Base-by-base conservation (phyloP, 2,329 filamentous ascomycete species). In the Fusarium nanum region DNA sequence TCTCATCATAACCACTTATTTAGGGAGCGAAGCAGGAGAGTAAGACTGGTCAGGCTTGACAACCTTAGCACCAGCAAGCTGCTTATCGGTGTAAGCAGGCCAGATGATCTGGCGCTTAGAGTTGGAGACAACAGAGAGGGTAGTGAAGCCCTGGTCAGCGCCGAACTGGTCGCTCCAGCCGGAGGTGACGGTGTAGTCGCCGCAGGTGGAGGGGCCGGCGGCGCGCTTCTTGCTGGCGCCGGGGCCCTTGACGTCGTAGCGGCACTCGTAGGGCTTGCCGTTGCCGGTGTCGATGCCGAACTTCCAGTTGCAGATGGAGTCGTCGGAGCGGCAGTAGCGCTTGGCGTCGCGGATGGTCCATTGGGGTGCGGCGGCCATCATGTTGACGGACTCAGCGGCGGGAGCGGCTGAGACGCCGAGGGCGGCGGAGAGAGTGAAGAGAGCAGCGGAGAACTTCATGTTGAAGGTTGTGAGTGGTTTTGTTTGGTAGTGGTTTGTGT, bases 91-190 rank as follows among this genome's bases (percentile, higher is more conserved):
- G 75, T 88, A 89, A 42, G 83, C 80, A 30, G 86, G 86, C 78
- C 80, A 88, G 64, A 82, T 75, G 59, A 88, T 88, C 66, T 81
- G 78, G 49, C 77, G 77, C 70, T 80, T 76, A 54, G 70, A 67
- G 67, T 80, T 77, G 77, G 86, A 79, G 48, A 83, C 81, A 56
- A 88, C 83, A 22, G 83, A 80, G 28, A 88, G 77, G 23, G 84
- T 86, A 25, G 86, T 88, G 81, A 88, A 88, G 69, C 85, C 86
- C 27, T 84, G 79, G 66, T 76, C 83, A 14, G 77, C 60, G 52
- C 86, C 87, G 68, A 88, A 88, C 28, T 30, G 28, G 12, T 81
- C 85, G 76, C 82, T 85, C 86, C 86, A 88, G 79, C 84, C 84
- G 4, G 83, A 83, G 53, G 83, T 85, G 74, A 88, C 72, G 67